Evolutionary conservation across 805 yeast species (phyloP), one percentile per base, ranked within the genome.

Genomic region (Sugiyamaella chiloensis): DNA sequence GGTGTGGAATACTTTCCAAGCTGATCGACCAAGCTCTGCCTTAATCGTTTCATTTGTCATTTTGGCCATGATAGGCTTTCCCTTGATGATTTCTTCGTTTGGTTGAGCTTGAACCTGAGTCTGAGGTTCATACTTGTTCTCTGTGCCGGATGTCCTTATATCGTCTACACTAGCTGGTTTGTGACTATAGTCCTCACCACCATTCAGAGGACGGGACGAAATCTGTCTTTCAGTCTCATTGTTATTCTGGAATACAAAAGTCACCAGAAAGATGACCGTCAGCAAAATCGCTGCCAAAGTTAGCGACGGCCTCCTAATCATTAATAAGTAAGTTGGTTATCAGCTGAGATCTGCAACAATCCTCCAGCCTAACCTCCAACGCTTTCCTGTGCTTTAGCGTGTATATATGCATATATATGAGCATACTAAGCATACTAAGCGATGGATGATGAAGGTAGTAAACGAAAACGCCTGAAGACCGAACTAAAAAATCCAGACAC

Each of bases 1-100:
- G 0, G 98, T 91, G 66, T 93, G 99, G 61, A 93, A 80, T 35
- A 91, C 69, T 60, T 78, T 86, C 99, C 99, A 91, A 0, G 96
- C 82, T 0, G 97, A 85, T 49, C 86, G 77, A 1, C 99, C 99
- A 5, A 91, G 75, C 59, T 86, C 93, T 1, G 95, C 93, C 54
- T 70, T 29, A 29, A 80, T 69, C 0, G 89, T 84, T 55, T 82
- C 89, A 65, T 91, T 91, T 12, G 85, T 85, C 96, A 93, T 89
- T 56, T 87, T 79, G 5, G 96, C 96, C 99, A 93, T 93, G 60
- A 89, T 89, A 2, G 89, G 73, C 35, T 57, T 55, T 19, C 73
- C 66, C 5, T 24, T 29, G 26, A 43, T 41, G 27, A 54, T 26
- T n/a, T 39, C 42, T 8, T 44, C 29, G 4, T 34, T 23, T 11